A percentile compares a stretch with the other conserved stretches of the same genome.
phyloP scores from a whole-genome alignment of 345 rosid genomes.

The Citrus inodora region DNA sequence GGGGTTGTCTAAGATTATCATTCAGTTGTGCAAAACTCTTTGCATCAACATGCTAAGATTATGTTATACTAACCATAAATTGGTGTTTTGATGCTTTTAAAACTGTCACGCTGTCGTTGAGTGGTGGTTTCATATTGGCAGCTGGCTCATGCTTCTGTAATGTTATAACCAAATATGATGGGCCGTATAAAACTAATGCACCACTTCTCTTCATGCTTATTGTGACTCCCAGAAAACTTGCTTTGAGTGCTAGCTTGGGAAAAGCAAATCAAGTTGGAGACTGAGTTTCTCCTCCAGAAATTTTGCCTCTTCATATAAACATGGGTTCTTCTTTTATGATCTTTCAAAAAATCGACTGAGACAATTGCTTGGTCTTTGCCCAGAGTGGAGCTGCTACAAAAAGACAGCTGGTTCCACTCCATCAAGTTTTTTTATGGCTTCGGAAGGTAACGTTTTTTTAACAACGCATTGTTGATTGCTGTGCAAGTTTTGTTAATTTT shows the following conservation, averaged over 20 bases:
- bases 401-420: neutral
- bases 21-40: neutral
- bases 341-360: neutral
- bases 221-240: neutral
- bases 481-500: too few relatives aligned
- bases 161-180: neutral
- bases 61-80: too few relatives aligned
- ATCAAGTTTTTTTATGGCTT: neutral
- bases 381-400: neutral
- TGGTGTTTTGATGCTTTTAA: neutral
- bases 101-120: neutral
- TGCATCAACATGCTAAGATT: neutral
- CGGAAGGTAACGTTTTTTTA: neutral
- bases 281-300: neutral
- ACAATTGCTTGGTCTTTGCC: neutral
- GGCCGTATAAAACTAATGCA: slow-evolving; percentile 4
- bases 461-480: neutral
- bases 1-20: neutral
- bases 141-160: slow-evolving; percentile 15
- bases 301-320: neutral
- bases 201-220: neutral
- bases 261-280: neutral
- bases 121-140: slow-evolving; percentile 2
- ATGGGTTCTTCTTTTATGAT: neutral
- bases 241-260: neutral